Conservation (phyloP, 2,329 filamentous ascomycete genomes). For the Thielaviopsis ethacetica region DNA sequence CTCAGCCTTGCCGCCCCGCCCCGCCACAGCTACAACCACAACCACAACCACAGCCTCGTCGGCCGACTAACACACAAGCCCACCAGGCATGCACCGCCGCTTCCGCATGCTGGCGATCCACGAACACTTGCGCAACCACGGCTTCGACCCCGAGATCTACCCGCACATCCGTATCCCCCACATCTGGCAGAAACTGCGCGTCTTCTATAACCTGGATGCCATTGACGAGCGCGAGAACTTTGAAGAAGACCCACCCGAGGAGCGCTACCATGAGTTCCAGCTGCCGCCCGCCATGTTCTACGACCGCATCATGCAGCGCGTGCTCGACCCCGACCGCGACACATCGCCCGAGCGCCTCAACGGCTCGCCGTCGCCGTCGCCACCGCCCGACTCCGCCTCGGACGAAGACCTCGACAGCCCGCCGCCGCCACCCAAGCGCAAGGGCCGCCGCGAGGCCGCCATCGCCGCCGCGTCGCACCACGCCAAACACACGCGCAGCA, state of each 20-base stretch:
- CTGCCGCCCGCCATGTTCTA: slow-evolving; percentile 33
- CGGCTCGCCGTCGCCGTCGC: slow-evolving; percentile 15
- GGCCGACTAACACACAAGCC: background rate
- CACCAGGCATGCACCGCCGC: slow-evolving; percentile 73
- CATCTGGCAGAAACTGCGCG: slow-evolving; percentile 77
- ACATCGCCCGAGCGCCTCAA: slow-evolving; percentile 6
- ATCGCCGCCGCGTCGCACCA: background rate
- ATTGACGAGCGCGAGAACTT: slow-evolving; percentile 71
- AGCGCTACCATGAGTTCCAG: slow-evolving; percentile 50
- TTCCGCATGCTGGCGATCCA: slow-evolving; percentile 82
- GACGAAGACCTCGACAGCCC: background rate
- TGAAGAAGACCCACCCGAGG: slow-evolving; percentile 41
- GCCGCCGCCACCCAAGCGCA: slow-evolving; percentile 16
- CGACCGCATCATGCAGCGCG: slow-evolving; percentile 24
- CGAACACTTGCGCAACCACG: slow-evolving; percentile 63
- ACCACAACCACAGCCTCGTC: background rate
- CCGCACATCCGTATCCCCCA: slow-evolving; percentile 76
- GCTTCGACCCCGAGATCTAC: slow-evolving; percentile 52
- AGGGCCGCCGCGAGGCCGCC: slow-evolving; percentile 1
- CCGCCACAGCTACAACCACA: too few species aligned
- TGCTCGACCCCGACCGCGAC: slow-evolving; percentile 14
- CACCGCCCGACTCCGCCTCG: slow-evolving; percentile 15
- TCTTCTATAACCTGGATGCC: slow-evolving; percentile 69
- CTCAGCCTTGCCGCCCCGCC: background rate
- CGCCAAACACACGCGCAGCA: slow-evolving; percentile 15